phyloP scores from a whole-genome alignment of 148 eudicot species.

The Oxyria digyna region DNA sequence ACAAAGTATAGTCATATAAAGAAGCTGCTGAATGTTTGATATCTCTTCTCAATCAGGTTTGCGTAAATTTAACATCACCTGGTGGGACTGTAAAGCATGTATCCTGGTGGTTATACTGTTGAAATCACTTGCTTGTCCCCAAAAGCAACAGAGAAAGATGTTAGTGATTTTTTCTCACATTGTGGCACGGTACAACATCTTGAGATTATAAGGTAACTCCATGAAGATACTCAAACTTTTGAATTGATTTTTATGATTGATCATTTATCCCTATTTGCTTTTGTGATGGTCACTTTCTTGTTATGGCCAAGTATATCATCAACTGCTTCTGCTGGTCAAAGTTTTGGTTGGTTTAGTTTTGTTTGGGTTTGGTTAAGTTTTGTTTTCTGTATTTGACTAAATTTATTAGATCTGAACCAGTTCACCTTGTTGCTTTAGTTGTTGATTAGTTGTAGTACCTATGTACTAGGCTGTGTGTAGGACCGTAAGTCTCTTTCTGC shows the following conservation, averaged over 20 bases:
- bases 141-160: conserved; percentile 7
- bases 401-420: no score
- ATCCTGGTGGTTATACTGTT: conserved; percentile 10
- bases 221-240: not conserved
- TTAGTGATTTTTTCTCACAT: conserved; percentile 9
- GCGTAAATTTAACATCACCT: not conserved
- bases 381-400: no score
- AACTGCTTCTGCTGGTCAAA: no score
- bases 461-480: no score
- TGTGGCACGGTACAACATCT: conserved; percentile 6
- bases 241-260: not conserved
- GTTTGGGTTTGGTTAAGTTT: no score
- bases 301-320: no score
- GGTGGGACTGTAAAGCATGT: conserved; percentile 1
- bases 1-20: not conserved
- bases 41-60: not conserved
- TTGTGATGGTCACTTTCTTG: no score
- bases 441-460: no score
- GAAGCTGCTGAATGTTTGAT: not conserved
- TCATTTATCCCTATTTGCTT: not conserved
- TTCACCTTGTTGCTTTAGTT: no score
- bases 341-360: no score
- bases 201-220: conserved; percentile 6
- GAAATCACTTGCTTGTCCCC: conserved; percentile 12
- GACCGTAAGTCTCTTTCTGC: no score